A percentile compares a stretch with the other conserved stretches of the same genome.
Evolutionary conservation across 306 rosid genomes (phyloP).

Genomic region (Canavalia ensiformis): DNA sequence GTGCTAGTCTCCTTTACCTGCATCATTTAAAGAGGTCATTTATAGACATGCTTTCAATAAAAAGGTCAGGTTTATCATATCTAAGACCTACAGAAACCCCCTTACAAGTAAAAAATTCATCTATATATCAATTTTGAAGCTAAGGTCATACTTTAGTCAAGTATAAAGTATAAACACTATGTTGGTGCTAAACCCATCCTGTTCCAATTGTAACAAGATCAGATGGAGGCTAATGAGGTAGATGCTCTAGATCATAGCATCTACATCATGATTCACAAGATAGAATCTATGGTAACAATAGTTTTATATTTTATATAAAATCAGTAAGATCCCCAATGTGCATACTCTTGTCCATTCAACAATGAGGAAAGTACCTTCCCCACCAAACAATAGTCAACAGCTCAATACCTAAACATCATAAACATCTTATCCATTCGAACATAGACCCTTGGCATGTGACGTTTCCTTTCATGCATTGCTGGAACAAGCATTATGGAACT

Average conservation of each 20-base stretch:
- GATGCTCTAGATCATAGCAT: slow-evolving; percentile 10
- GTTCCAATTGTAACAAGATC: slow-evolving; percentile 12
- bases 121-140: neutral
- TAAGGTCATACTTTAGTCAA: neutral
- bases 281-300: neutral
- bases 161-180: neutral
- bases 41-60: too few species aligned
- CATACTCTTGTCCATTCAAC: slow-evolving; percentile 19
- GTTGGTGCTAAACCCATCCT: neutral
- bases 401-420: neutral
- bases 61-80: neutral
- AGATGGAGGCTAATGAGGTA: neutral
- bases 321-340: neutral
- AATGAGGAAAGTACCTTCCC: slow-evolving; percentile 21
- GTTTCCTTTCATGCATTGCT: neutral
- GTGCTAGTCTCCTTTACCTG: slow-evolving; percentile 8
- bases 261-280: neutral
- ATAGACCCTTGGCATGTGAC: neutral
- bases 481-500: slow-evolving; percentile 15
- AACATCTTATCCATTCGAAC: slow-evolving; percentile 6
- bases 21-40: neutral
- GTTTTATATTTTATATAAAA: neutral
- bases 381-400: neutral
- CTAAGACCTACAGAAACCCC: slow-evolving; percentile 12
- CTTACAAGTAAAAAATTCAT: neutral